Conservation (phyloP, 208 protist species). For the Wallacemonas sp. region DNA sequence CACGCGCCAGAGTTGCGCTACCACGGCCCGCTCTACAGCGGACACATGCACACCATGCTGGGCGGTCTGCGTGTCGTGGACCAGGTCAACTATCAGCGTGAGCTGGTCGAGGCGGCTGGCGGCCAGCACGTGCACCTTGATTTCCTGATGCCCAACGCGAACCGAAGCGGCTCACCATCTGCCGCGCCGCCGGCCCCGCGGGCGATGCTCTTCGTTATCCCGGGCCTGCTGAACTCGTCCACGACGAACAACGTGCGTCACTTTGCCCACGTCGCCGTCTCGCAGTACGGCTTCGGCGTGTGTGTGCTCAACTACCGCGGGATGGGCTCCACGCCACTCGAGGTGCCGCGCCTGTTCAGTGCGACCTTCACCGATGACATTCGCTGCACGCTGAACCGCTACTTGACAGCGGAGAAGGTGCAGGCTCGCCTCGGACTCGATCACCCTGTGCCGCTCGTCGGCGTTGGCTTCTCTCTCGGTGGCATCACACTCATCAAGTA, state of each 20-base stretch:
- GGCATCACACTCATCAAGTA: slow-evolving; percentile 34
- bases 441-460: slow-evolving; percentile 22
- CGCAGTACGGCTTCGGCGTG: slow-evolving; percentile 22
- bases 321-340: slow-evolving; percentile 50
- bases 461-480: slow-evolving; percentile 37
- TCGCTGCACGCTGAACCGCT: slow-evolving; percentile 30
- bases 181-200: not conserved
- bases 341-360: slow-evolving; percentile 46
- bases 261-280: slow-evolving; percentile 13
- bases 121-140: slow-evolving; percentile 54
- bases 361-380: slow-evolving; percentile 58
- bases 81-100: slow-evolving; percentile 32
- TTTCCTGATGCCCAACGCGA: slow-evolving; percentile 25
- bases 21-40: slow-evolving; percentile 48
- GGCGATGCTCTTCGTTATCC: slow-evolving; percentile 39
- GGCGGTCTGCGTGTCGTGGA: slow-evolving; percentile 22
- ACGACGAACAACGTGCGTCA: slow-evolving; percentile 20
- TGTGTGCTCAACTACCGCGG: slow-evolving; percentile 57
- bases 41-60: slow-evolving; percentile 53
- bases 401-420: slow-evolving; percentile 31
- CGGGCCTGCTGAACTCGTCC: slow-evolving; percentile 25
- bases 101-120: slow-evolving; percentile 31
- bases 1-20: slow-evolving; percentile 25
- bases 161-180: too few species aligned
- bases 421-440: slow-evolving; percentile 20